These are phyloP conservation scores for Lepidopterella palustris DNA, from an alignment of 495 filamentous ascomycete genomes.

Conservation along the genomic window DNA sequence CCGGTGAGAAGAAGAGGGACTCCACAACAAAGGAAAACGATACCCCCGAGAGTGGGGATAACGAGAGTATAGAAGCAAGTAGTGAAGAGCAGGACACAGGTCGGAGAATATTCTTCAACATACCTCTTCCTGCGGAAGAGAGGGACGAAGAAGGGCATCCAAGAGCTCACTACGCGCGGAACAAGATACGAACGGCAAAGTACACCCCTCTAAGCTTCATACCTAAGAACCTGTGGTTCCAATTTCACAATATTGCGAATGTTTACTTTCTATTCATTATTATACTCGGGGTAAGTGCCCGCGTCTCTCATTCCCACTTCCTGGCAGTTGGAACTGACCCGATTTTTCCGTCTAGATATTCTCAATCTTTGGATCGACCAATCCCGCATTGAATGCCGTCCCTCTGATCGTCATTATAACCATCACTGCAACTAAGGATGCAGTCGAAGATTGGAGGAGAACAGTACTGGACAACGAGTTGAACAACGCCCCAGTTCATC, in stretches of 20 bases:
- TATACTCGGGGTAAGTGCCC: slow-evolving; percentile 76
- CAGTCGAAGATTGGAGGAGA: slow-evolving; percentile 94
- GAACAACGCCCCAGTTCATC: slow-evolving; percentile 93
- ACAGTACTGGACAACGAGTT: slow-evolving; percentile 88
- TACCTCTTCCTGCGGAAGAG: slow-evolving; percentile 68
- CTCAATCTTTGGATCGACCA: slow-evolving; percentile 86
- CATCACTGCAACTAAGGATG: slow-evolving; percentile 89
- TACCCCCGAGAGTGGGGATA: slow-evolving; percentile 39
- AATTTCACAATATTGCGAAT: slow-evolving; percentile 98
- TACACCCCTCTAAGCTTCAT: slow-evolving; percentile 94
- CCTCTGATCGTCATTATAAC: slow-evolving; percentile 92
- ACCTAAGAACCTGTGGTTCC: slow-evolving; percentile 95
- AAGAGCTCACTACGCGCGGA: slow-evolving; percentile 63
- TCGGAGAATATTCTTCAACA: slow-evolving; percentile 74
- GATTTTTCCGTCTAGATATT: slow-evolving; percentile 62
- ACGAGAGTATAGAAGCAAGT: slow-evolving; percentile 37
- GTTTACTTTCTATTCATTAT: slow-evolving; percentile 97
- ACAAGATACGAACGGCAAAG: slow-evolving; percentile 97
- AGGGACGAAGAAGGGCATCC: slow-evolving; percentile 80
- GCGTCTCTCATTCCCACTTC: slow-evolving; percentile 1
- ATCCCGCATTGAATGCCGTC: slow-evolving; percentile 83
- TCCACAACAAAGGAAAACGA: slow-evolving; percentile 45
- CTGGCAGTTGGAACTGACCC: background rate
- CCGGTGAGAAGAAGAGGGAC: slow-evolving; percentile 67
- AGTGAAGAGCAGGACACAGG: slow-evolving; percentile 36